Percentiles rank a stretch among this genome's conserved stretches.
Evolutionary conservation across 495 filamentous ascomycete genomes (phyloP).

Genomic region (Penicillium samsonianum): DNA sequence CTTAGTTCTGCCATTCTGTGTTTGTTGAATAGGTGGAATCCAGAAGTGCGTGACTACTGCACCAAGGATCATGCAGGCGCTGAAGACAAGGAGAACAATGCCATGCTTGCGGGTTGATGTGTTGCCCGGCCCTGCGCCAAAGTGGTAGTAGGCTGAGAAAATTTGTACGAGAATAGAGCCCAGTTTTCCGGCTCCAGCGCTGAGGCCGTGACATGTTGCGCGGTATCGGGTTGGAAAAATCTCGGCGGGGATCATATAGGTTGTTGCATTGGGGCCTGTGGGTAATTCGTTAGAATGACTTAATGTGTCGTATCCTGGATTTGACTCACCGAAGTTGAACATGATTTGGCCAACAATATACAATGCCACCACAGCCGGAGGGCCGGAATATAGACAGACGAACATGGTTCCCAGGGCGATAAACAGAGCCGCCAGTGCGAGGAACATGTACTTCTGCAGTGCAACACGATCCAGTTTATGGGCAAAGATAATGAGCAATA

Average conservation of each 20-base stretch:
- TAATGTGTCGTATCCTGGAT: too few species aligned
- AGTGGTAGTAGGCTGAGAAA: slow-evolving; percentile 50
- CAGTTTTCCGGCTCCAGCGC: slow-evolving; percentile 57
- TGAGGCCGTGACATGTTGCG: slow-evolving; percentile 57
- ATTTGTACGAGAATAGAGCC: slow-evolving; percentile 59
- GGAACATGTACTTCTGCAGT: slow-evolving; percentile 52
- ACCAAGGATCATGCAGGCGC: slow-evolving; percentile 49
- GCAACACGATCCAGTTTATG: slow-evolving; percentile 50
- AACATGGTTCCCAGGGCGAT: slow-evolving; percentile 53
- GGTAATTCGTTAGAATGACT: slow-evolving; percentile 19
- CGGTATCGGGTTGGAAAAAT: slow-evolving; percentile 63
- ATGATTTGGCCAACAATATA: slow-evolving; percentile 61
- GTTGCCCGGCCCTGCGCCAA: slow-evolving; percentile 36
- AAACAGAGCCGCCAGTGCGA: slow-evolving; percentile 49
- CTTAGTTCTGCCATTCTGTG: slow-evolving; percentile 23
- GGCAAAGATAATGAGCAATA: slow-evolving; percentile 46
- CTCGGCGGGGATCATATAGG: slow-evolving; percentile 63
- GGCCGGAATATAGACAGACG: slow-evolving; percentile 37
- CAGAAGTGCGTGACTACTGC: slow-evolving; percentile 47
- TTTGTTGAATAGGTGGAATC: slow-evolving; percentile 44
- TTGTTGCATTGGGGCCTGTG: slow-evolving; percentile 57
- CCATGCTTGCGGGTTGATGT: slow-evolving; percentile 41
- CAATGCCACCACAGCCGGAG: slow-evolving; percentile 52
- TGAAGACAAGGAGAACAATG: slow-evolving; percentile 48
- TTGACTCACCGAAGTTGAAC: slow-evolving; percentile 59